Base-by-base conservation (phyloP, 2,329 filamentous ascomycete genomes). In the Cucurbitaria berberidis region DNA sequence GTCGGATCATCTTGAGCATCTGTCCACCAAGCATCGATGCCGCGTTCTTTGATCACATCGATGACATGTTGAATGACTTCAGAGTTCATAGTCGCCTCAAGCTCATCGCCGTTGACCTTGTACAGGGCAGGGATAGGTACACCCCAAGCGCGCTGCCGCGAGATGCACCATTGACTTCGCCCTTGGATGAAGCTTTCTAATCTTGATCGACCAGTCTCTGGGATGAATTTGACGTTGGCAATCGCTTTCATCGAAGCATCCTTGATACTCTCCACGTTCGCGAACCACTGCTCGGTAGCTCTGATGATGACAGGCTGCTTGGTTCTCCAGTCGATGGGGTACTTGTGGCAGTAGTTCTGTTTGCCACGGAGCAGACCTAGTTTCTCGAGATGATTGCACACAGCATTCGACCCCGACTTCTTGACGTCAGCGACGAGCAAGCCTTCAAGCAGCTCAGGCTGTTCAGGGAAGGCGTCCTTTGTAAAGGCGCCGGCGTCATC, bases 211-310 rank as follows among this genome's bases (percentile, higher is more conserved):
- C 93, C 92, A 22, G 82, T 80, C 38, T 88, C 83, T 0, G 95
- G 95, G 13, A 96, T 81, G 66, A 98, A 99, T 0, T 80, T 81
- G 21, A 98, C 91, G 32, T 84, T 74, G 0, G 86, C 78, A 10
- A 99, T 79, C 8, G 91, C 85, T 15, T 81, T 74, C 21, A 96
- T 77, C 0, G 93, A 90, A 27, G 84, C 81, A 1, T 84, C 79
- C 65, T 96, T 96, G 74, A 98, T 93, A 45, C 82, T 85, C 13
- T 83, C 91, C 2, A 97, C 91, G 73, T 98, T 91, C 10, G 95
- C 92, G 70, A 99, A 99, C 95, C 95, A 99, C 76, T 99, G 95
- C 32, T 93, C 91, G 0, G 96, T 99, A 3, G 95, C 93, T 60
- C 95, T 82, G 29, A 96, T 86, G 54, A 99, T 91, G 44, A 99